Evolutionary conservation across 371 early-diverging fungal genomes (phyloP).

Genomic region (Mucor plumbeus): DNA sequence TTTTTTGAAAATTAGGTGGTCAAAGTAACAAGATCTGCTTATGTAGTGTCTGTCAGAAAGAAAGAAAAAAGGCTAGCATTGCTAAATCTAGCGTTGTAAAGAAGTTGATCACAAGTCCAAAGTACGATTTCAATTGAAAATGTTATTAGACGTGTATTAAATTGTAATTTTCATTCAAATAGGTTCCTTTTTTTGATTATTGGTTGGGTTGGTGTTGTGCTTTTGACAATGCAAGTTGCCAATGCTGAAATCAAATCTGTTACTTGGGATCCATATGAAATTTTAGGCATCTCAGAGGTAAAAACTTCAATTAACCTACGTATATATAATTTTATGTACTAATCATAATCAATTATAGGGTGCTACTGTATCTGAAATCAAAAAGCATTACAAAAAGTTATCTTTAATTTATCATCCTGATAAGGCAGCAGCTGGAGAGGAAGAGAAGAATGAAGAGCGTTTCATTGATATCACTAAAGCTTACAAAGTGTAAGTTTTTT

Average conservation of each 20-base stretch:
- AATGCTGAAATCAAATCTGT: slow-evolving; percentile 70
- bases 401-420: slow-evolving; percentile 86
- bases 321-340: neutral
- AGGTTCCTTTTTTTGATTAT: slow-evolving; percentile 61
- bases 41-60: slow-evolving; percentile 32
- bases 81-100: slow-evolving; percentile 21
- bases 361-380: slow-evolving; percentile 67
- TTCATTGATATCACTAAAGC: slow-evolving; percentile 89
- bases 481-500: slow-evolving; percentile 72
- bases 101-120: slow-evolving; percentile 32
- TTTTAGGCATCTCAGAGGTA: slow-evolving; percentile 83
- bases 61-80: slow-evolving; percentile 24
- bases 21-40: slow-evolving; percentile 25
- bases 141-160: neutral
- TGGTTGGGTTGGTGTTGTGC: slow-evolving; percentile 82
- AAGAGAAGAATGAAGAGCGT: slow-evolving; percentile 64
- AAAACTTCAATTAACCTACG: neutral
- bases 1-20: slow-evolving; percentile 1
- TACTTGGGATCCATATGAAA: slow-evolving; percentile 92
- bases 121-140: slow-evolving; percentile 10
- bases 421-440: slow-evolving; percentile 71
- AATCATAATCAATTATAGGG: slow-evolving; percentile 36
- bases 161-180: slow-evolving; percentile 4
- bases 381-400: slow-evolving; percentile 74
- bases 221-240: slow-evolving; percentile 78